Conservation (phyloP, 2,329 filamentous ascomycete species). For the Teratosphaeria destructans region DNA sequence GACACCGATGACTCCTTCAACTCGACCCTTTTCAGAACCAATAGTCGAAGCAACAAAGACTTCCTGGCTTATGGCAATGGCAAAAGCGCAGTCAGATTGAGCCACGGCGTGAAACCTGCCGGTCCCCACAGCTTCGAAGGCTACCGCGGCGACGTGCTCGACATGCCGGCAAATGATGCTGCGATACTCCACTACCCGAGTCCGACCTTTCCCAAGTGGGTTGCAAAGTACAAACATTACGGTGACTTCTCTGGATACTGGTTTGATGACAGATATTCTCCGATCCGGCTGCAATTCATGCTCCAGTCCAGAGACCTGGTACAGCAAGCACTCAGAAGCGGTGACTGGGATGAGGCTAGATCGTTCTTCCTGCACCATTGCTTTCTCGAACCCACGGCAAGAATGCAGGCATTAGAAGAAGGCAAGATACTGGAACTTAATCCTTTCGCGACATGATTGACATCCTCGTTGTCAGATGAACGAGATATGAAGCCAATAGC, state of each 20-base stretch:
- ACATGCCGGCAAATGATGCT: neutral
- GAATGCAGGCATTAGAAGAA: neutral
- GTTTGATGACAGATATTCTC: neutral
- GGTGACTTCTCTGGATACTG: conserved; percentile 1
- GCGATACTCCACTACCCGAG: conserved; percentile 1
- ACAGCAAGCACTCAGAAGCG: neutral
- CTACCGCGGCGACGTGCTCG: neutral
- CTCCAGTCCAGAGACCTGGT: neutral
- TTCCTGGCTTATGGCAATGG: conserved; percentile 3
- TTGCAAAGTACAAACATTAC: conserved; percentile 1
- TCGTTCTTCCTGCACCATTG: neutral
- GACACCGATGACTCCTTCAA: neutral
- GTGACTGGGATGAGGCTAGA: neutral
- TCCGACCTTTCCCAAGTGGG: neutral
- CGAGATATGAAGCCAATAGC: too few species aligned
- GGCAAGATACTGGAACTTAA: neutral
- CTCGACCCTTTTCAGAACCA: neutral
- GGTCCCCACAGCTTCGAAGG: neutral
- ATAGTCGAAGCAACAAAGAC: neutral
- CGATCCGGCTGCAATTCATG: conserved; percentile 1
- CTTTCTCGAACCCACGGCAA: neutral
- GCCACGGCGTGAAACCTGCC: neutral
- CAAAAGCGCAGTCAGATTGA: conserved; percentile 1
- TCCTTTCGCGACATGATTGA: neutral
- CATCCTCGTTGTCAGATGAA: too few species aligned